Evolutionary conservation across 345 rosid species (phyloP), one percentile per base, ranked within the genome.

Genomic region (Gynandropsis gynandra): DNA sequence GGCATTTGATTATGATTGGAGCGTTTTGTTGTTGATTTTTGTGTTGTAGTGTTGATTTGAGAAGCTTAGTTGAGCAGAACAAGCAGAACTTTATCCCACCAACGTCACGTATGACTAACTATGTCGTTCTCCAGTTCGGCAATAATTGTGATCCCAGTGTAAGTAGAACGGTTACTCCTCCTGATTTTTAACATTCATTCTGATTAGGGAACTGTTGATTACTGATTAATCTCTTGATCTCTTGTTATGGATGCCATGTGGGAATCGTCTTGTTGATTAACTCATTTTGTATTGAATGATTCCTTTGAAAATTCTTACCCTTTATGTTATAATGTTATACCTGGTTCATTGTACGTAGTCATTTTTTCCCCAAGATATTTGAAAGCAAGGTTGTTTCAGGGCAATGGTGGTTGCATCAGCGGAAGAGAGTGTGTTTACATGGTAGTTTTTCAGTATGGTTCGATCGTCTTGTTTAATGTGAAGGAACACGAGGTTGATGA

Each of bases 381-480:
- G 42, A 65, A 32, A 52, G 9, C 17, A 24, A 24, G 12, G 15
- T 17, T 5, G 43, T 72, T 66, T 56, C 79, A 80, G 88, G 81
- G 77, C 19, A 33, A 33, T 6, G 74, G 83, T 17, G 59, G 75
- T 54, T 71, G 65, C 69, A 63, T 75, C 47, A 73, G 71, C 35
- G 86, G 77, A 54, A 79, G 84, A 52, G 63, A 72, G 24, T 75
- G 86, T 72, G 74, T 75, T 58, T 85, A 62, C 76, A 73, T 85
- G 84, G 82, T 85, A 10, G 86, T 79, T 47, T 77, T 75, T 58
- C 94, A 85, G 42, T 81, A 85, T 49, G 89, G 89, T 16, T 81
- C 89, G 44, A 79, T 85, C 16, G 94, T 84, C 51, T 56, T 81
- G 73, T 81, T 84, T 63, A 84, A 84, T 70, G 73, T 77, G 20